These are phyloP conservation scores for Eimeria maxima DNA, from an alignment of 169 alveolate species.

Conservation along the genomic window DNA sequence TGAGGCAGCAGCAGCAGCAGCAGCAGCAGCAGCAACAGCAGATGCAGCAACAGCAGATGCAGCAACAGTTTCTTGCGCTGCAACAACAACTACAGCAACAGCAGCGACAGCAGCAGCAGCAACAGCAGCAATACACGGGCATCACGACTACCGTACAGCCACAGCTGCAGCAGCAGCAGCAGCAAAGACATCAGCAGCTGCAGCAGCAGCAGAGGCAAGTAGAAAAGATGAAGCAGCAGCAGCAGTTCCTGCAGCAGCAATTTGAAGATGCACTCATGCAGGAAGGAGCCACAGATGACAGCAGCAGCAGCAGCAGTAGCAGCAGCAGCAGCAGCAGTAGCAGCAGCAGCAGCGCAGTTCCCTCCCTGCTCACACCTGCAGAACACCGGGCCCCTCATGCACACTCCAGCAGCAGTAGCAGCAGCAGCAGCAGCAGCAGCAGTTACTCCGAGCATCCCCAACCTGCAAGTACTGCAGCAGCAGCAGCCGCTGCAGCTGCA, in stretches of 20 bases:
- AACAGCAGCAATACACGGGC: too few relatives aligned
- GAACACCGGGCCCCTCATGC: background rate
- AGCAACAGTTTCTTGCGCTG: background rate
- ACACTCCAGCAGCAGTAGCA: background rate
- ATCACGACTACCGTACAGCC: background rate
- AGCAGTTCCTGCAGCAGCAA: constrained; percentile 50
- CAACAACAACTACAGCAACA: constrained; percentile 39
- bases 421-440: constrained; percentile 41
- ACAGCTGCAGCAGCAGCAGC: background rate
- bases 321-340: constrained; percentile 14
- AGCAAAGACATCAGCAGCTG: constrained; percentile 36
- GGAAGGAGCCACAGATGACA: constrained; percentile 29
- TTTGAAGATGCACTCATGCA: constrained; percentile 27
- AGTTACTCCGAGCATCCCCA: background rate
- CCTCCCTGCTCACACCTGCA: too few relatives aligned
- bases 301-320: constrained; percentile 25
- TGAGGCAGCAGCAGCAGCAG: constrained; percentile 36
- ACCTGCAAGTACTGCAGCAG: background rate
- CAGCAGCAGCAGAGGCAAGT: constrained; percentile 40
- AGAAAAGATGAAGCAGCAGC: constrained; percentile 4
- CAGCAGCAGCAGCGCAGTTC: constrained; percentile 14
- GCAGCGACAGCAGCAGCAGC: constrained; percentile 27
- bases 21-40: constrained; percentile 48
- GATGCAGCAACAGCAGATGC: constrained; percentile 9
- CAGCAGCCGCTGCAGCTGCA: background rate